A percentile compares a stretch with the other conserved stretches of the same genome.
Evolutionary conservation across 2,329 filamentous ascomycete genomes (phyloP).

Genomic region (Aspergillus sp.): DNA sequence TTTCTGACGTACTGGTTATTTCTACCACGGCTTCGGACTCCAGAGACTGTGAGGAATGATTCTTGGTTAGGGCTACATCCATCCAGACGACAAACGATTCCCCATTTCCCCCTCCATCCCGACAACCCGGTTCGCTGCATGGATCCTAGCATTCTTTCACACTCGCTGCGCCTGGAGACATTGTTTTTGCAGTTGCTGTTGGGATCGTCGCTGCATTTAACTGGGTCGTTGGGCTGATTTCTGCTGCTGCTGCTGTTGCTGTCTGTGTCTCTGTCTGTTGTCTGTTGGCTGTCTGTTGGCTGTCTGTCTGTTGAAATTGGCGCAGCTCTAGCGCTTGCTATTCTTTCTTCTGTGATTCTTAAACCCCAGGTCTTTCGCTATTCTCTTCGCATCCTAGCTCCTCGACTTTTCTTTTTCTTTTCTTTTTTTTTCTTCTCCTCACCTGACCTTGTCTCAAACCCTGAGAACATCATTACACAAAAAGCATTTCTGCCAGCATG

Average conservation of each 20-base stretch:
- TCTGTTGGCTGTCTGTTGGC: neutral
- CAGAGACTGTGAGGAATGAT: no score
- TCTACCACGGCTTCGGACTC: no score
- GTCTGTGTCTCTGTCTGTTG: neutral
- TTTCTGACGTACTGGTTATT: no score
- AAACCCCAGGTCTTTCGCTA: no score
- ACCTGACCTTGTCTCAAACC: neutral
- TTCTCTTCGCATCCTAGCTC: no score
- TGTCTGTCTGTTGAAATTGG: neutral
- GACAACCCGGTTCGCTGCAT: constrained; percentile 19
- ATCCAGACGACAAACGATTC: neutral
- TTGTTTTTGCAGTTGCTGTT: neutral
- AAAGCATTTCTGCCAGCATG: neutral
- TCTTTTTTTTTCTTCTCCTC: neutral
- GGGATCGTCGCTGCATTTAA: neutral
- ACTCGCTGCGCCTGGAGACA: neutral
- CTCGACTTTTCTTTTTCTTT: neutral
- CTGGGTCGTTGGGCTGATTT: neutral
- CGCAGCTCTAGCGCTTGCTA: neutral
- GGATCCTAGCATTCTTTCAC: constrained; percentile 6
- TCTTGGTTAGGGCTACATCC: neutral
- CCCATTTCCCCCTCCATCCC: constrained; percentile 1
- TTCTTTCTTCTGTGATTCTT: neutral
- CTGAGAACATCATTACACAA: neutral
- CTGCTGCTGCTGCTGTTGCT: neutral